These are phyloP conservation scores for Penicillium sp. DNA, from an alignment of 2,329 filamentous ascomycete species.

Conservation along the genomic window DNA sequence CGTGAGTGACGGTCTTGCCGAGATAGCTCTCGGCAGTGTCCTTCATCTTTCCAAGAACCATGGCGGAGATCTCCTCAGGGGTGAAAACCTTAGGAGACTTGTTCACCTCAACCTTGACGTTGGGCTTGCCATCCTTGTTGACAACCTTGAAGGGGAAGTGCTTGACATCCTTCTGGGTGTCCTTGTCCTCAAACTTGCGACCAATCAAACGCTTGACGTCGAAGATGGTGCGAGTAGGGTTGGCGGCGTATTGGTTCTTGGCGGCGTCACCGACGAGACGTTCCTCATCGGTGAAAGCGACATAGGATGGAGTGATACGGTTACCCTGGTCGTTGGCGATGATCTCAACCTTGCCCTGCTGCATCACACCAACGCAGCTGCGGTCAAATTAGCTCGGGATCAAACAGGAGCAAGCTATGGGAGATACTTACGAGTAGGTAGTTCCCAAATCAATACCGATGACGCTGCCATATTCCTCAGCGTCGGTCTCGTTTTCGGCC, in stretches of 20 bases:
- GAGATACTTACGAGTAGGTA: constrained; percentile 62
- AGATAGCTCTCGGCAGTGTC: constrained; percentile 67
- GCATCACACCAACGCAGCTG: constrained; percentile 93
- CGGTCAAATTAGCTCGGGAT: constrained; percentile 45
- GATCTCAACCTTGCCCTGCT: constrained; percentile 93
- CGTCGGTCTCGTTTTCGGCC: constrained; percentile 72
- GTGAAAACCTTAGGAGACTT: constrained; percentile 65
- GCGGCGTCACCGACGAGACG: constrained; percentile 95
- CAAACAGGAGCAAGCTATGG: neutral
- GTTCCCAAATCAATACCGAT: constrained; percentile 97
- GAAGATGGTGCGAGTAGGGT: constrained; percentile 76
- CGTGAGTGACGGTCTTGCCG: constrained; percentile 64
- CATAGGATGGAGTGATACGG: constrained; percentile 93
- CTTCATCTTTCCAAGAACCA: constrained; percentile 71
- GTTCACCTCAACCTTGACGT: constrained; percentile 70
- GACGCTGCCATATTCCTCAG: constrained; percentile 81
- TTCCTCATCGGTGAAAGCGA: constrained; percentile 96
- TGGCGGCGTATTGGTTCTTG: constrained; percentile 89
- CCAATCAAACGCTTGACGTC: constrained; percentile 89
- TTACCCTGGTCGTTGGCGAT: constrained; percentile 96
- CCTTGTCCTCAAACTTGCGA: constrained; percentile 80
- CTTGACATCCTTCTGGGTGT: constrained; percentile 92
- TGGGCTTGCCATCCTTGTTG: constrained; percentile 87
- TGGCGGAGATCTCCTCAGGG: constrained; percentile 69
- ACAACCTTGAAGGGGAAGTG: constrained; percentile 97